phyloP scores from a whole-genome alignment of 371 early-diverging fungal species.

The Mucor irregularis region DNA sequence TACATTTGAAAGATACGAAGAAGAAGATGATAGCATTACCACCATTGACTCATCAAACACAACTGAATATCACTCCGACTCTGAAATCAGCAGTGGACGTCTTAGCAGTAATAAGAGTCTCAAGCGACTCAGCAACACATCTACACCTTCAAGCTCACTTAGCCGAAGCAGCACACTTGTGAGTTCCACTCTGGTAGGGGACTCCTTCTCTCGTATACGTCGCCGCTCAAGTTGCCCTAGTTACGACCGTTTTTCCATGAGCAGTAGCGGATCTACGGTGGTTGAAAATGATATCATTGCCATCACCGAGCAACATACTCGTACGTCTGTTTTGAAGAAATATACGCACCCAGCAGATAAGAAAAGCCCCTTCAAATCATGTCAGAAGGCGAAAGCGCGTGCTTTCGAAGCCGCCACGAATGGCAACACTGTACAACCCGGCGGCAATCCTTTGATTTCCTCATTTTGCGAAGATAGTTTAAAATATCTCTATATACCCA shows the following conservation, averaged over 20 bases:
- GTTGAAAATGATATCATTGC: conserved; percentile 19
- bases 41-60: not conserved
- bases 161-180: no score
- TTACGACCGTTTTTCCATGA: not conserved
- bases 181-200: not conserved
- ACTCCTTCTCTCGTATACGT: not conserved
- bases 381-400: conserved; percentile 15
- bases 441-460: not conserved
- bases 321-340: conserved; percentile 13
- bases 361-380: conserved; percentile 13
- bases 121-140: no score
- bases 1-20: not conserved
- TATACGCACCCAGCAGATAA: conserved; percentile 15
- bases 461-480: conserved; percentile 16
- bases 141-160: no score
- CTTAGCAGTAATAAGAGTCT: no score
- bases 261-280: conserved; percentile 1
- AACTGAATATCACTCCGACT: conserved; percentile 17
- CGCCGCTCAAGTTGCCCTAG: conserved; percentile 24
- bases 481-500: conserved; percentile 24
- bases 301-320: conserved; percentile 16
- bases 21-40: not conserved
- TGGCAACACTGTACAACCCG: conserved; percentile 1
- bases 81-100: conserved; percentile 2
- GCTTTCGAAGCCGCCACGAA: conserved; percentile 19